These are phyloP conservation scores for Cryptococcus amylolentus DNA, from an alignment of 1,284 basidiomycete genomes.

Conservation along the genomic window DNA sequence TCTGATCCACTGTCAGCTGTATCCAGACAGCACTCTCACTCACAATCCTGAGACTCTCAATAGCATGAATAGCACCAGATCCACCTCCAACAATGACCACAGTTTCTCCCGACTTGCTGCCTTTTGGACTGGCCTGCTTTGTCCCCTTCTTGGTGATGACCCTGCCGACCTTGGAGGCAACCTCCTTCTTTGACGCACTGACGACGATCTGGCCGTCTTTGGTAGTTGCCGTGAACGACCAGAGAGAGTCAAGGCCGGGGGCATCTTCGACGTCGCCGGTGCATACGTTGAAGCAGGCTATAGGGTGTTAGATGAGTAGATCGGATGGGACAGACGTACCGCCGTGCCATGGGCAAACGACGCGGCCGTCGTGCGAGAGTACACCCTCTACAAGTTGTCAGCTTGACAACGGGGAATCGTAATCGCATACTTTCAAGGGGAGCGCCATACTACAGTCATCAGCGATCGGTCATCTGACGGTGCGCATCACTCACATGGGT, in stretches of 20 bases:
- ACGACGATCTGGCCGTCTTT: slow-evolving; percentile 69
- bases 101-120: slow-evolving; percentile 54
- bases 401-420: neutral
- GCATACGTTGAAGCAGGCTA: slow-evolving; percentile 81
- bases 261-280: slow-evolving; percentile 73
- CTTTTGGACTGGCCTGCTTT: slow-evolving; percentile 47
- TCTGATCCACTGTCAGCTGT: slow-evolving; percentile 51
- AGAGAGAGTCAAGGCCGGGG: slow-evolving; percentile 78
- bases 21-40: slow-evolving; percentile 9
- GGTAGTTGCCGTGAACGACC: slow-evolving; percentile 71
- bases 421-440: slow-evolving; percentile 33
- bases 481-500: slow-evolving; percentile 58
- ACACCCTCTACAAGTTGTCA: slow-evolving; percentile 66
- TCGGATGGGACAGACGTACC: slow-evolving; percentile 51
- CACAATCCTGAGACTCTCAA: slow-evolving; percentile 81
- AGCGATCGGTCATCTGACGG: neutral
- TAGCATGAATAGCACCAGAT: slow-evolving; percentile 70
- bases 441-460: slow-evolving; percentile 39
- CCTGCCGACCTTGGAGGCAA: slow-evolving; percentile 65
- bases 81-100: slow-evolving; percentile 85
- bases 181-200: slow-evolving; percentile 66
- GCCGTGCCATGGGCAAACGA: slow-evolving; percentile 89
- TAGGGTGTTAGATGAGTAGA: neutral
- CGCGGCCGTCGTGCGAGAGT: slow-evolving; percentile 69
- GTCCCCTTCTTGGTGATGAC: slow-evolving; percentile 41